These are phyloP conservation scores for Salix dunnii DNA, from an alignment of 345 rosid species.

Conservation along the genomic window DNA sequence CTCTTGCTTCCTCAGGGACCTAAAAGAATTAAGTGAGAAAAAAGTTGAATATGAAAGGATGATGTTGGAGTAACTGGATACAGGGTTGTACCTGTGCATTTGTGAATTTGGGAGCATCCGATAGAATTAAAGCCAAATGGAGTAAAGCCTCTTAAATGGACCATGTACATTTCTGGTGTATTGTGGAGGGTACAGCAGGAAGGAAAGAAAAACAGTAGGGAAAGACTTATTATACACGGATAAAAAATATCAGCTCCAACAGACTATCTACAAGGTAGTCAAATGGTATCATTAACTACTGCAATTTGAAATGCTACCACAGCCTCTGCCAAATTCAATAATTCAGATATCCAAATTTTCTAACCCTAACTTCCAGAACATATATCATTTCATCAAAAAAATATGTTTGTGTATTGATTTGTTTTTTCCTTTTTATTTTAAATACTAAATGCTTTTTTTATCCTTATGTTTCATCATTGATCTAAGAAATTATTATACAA, in stretches of 20 bases:
- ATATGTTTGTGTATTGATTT: too few species aligned
- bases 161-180: background rate
- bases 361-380: too few species aligned
- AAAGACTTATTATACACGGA: background rate
- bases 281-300: background rate
- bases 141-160: background rate
- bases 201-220: background rate
- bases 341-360: too few species aligned
- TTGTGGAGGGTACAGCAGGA: background rate
- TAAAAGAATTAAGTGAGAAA: slow-evolving; percentile 15
- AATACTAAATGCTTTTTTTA: too few species aligned
- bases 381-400: too few species aligned
- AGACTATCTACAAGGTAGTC: background rate
- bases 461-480: too few species aligned
- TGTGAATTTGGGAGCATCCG: background rate
- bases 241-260: background rate
- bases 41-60: background rate
- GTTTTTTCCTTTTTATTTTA: too few species aligned
- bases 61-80: slow-evolving; percentile 2
- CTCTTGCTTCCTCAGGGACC: slow-evolving; percentile 98
- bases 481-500: too few species aligned
- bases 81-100: slow-evolving; percentile 61
- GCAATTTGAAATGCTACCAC: background rate
- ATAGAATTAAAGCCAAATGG: background rate
- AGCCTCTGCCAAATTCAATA: background rate